A percentile compares a stretch with the other conserved stretches of the same genome.
These are phyloP conservation scores for Teunomyces atbi DNA, from an alignment of 805 yeast genomes.

Conservation along the genomic window DNA sequence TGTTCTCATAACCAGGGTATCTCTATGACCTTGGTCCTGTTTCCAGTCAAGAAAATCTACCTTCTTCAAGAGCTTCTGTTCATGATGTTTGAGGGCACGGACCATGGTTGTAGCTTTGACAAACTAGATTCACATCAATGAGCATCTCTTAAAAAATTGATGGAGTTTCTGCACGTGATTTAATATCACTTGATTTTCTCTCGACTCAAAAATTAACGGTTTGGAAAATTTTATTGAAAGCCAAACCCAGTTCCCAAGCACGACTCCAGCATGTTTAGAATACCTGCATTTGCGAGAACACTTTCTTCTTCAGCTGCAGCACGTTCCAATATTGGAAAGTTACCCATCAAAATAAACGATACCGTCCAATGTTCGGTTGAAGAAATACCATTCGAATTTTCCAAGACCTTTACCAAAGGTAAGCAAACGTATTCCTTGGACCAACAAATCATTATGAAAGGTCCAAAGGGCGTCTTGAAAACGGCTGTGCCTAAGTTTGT, in stretches of 20 bases:
- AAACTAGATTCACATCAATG: neutral
- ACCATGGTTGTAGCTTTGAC: constrained; percentile 50
- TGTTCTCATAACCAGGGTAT: constrained; percentile 92
- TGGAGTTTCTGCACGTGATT: neutral
- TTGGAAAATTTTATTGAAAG: neutral
- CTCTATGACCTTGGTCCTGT: constrained; percentile 92
- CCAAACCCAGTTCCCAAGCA: neutral
- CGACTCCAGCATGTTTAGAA: neutral
- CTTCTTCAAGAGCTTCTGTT: constrained; percentile 88
- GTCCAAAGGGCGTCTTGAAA: constrained; percentile 73
- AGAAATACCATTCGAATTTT: constrained; percentile 50
- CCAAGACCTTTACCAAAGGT: constrained; percentile 66
- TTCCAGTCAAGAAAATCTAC: constrained; percentile 98
- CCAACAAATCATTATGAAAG: constrained; percentile 58
- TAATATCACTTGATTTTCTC: neutral
- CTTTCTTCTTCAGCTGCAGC: constrained; percentile 15
- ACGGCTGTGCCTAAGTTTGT: constrained; percentile 75
- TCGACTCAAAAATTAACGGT: constrained; percentile 1
- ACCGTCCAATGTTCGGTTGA: constrained; percentile 53
- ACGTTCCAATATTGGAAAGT: constrained; percentile 72
- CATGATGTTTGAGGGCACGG: constrained; percentile 89
- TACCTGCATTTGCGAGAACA: constrained; percentile 5
- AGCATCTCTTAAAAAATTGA: constrained; percentile 1
- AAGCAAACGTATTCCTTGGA: constrained; percentile 56
- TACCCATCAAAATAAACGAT: constrained; percentile 67